Percentiles rank a stretch among this genome's conserved stretches.
Conservation (phyloP, 2,329 filamentous ascomycete genomes). For the Alternaria solani region DNA sequence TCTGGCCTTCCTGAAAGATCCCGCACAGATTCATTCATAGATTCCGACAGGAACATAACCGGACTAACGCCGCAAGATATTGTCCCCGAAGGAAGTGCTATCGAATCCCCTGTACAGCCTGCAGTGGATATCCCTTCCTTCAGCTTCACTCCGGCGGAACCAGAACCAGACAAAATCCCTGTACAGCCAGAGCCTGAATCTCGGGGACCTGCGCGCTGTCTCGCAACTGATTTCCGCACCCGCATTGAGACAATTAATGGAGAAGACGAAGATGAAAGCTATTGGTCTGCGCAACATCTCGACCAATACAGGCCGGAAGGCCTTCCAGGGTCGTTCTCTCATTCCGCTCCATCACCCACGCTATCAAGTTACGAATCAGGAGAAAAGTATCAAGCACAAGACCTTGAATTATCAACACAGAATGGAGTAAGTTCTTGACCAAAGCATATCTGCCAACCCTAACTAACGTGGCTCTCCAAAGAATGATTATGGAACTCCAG, state of each 20-base stretch:
- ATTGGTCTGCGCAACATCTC: background rate
- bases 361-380: background rate
- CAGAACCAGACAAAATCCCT: background rate
- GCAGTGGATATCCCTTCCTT: background rate
- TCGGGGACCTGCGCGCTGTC: background rate
- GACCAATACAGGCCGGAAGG: background rate
- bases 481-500: conserved; percentile 5
- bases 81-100: background rate
- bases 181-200: background rate
- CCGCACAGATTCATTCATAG: background rate
- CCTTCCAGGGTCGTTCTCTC: background rate
- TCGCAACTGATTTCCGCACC: background rate
- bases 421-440: background rate
- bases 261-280: conserved; percentile 9
- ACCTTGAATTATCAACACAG: background rate
- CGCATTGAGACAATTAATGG: background rate
- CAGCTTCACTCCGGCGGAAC: background rate
- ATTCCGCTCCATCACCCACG: no score
- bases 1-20: background rate
- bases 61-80: no score
- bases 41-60: background rate
- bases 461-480: background rate
- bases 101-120: no score
- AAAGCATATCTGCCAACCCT: background rate
- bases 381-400: background rate